Conservation (phyloP, 495 filamentous ascomycete species). For the Neurospora sp. region DNA sequence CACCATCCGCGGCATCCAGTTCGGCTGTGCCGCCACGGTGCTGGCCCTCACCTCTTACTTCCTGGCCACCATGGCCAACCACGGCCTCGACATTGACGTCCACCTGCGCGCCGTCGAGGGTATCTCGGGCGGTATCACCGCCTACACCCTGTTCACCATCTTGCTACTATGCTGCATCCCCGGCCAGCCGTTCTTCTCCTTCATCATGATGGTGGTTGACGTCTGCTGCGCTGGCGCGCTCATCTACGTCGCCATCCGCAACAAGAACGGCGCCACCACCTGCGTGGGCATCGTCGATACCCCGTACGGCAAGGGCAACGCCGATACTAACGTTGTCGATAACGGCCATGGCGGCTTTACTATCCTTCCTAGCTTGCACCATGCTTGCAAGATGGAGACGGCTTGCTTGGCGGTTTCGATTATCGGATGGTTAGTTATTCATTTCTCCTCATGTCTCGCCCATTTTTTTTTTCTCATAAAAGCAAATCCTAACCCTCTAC, state of each 20-base stretch:
- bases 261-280: conserved; percentile 48
- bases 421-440: conserved; percentile 58
- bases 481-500: conserved; percentile 4
- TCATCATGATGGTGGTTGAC: conserved; percentile 60
- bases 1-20: conserved; percentile 57
- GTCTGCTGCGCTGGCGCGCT: conserved; percentile 46
- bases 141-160: conserved; percentile 62
- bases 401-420: conserved; percentile 69
- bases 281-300: conserved; percentile 57
- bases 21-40: conserved; percentile 59
- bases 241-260: conserved; percentile 51
- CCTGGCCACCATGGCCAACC: conserved; percentile 48
- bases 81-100: conserved; percentile 46
- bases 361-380: conserved; percentile 37
- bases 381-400: conserved; percentile 60
- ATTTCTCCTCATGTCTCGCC: no score
- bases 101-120: conserved; percentile 72
- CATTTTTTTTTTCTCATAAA: no score
- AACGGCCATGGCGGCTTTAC: conserved; percentile 28
- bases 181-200: conserved; percentile 53
- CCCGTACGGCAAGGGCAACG: conserved; percentile 51
- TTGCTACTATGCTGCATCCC: conserved; percentile 70
- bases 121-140: conserved; percentile 58
- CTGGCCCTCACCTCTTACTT: conserved; percentile 76
- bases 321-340: conserved; percentile 26